Evolutionary conservation across 2,329 filamentous ascomycete genomes (phyloP).

Genomic region (Arthrinium phaeospermum): DNA sequence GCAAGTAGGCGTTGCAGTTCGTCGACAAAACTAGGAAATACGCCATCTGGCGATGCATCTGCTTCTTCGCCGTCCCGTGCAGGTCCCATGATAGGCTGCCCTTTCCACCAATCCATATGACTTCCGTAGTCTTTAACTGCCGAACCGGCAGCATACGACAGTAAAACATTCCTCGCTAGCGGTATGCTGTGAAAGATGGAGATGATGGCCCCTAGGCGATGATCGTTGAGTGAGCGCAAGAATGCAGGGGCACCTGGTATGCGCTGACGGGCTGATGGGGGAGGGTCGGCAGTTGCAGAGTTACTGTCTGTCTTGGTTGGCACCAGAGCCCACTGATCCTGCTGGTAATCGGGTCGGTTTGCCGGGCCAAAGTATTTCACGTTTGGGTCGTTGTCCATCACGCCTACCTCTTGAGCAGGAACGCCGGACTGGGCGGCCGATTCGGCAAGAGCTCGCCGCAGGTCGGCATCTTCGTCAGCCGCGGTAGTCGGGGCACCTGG

Average conservation of each 20-base stretch:
- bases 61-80: slow-evolving; percentile 29
- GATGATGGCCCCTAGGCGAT: slow-evolving; percentile 57
- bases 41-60: slow-evolving; percentile 32
- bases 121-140: slow-evolving; percentile 57
- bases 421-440: slow-evolving; percentile 52
- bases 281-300: slow-evolving; percentile 38
- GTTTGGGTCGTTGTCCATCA: slow-evolving; percentile 43
- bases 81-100: slow-evolving; percentile 53
- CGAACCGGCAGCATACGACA: slow-evolving; percentile 46
- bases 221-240: slow-evolving; percentile 41
- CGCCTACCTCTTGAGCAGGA: slow-evolving; percentile 56
- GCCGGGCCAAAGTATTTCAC: slow-evolving; percentile 65
- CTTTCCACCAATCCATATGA: slow-evolving; percentile 67
- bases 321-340: slow-evolving; percentile 65
- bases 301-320: slow-evolving; percentile 40
- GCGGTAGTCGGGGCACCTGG: slow-evolving; percentile 42
- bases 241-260: slow-evolving; percentile 55
- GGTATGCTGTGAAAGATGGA: slow-evolving; percentile 68
- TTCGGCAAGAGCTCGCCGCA: slow-evolving; percentile 61
- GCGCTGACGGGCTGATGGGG: slow-evolving; percentile 52
- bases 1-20: slow-evolving; percentile 68
- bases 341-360: slow-evolving; percentile 60
- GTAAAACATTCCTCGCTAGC: slow-evolving; percentile 55
- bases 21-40: slow-evolving; percentile 48
- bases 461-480: slow-evolving; percentile 59